These are phyloP conservation scores for Lippia alba DNA, from an alignment of 305 asterid genomes.

Conservation along the genomic window DNA sequence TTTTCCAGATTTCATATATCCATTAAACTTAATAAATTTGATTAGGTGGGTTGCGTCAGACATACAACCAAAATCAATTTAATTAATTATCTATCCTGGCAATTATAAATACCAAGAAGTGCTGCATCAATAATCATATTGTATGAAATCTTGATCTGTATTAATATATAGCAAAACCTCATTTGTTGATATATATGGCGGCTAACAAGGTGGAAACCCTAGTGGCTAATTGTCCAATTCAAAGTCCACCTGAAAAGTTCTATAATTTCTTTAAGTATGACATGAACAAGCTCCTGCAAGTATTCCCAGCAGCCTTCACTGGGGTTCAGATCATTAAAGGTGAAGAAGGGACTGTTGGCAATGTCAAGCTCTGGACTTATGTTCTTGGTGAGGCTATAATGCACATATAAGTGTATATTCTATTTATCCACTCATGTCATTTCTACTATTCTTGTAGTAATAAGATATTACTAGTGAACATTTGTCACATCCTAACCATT, in stretches of 20 bases:
- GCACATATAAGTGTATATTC: no score
- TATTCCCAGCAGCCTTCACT: constrained; percentile 36
- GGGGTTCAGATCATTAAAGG: constrained; percentile 38
- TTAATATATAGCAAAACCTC: not conserved
- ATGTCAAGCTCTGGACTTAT: constrained; percentile 39
- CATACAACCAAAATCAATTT: not conserved
- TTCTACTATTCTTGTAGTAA: no score
- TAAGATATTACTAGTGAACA: no score
- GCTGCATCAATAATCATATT: not conserved
- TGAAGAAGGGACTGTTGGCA: constrained; percentile 36
- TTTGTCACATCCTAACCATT: no score
- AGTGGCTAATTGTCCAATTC: constrained; percentile 14
- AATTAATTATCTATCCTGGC: not conserved
- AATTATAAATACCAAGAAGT: constrained; percentile 20
- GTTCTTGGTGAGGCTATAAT: constrained; percentile 31
- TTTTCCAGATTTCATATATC: not conserved
- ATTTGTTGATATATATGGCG: constrained; percentile 15
- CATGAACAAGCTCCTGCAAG: constrained; percentile 26
- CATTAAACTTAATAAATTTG: not conserved
- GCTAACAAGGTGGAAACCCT: constrained; percentile 31
- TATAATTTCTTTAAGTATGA: constrained; percentile 35
- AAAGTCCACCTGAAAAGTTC: constrained; percentile 36
- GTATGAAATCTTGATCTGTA: not conserved
- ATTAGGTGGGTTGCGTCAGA: constrained; percentile 23
- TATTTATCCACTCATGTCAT: no score